These are phyloP conservation scores for Naganishia albida DNA, from an alignment of 1,284 basidiomycete genomes.

Conservation along the genomic window DNA sequence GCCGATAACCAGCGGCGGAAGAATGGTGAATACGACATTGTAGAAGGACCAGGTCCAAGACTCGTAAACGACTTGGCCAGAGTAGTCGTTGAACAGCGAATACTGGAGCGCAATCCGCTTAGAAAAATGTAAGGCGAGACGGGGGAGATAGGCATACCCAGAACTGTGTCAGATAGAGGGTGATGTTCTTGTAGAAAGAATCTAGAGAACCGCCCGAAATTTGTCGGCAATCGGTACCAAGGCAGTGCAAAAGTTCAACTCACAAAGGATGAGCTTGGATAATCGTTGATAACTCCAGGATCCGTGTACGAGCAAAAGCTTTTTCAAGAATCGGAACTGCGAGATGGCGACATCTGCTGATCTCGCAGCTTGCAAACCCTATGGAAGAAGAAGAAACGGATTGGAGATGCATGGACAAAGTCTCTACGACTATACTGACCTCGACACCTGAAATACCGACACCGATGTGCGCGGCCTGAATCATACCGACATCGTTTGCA, in stretches of 20 bases:
- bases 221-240: slow-evolving; percentile 5
- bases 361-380: slow-evolving; percentile 95
- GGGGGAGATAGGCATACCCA: slow-evolving; percentile 64
- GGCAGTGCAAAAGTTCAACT: slow-evolving; percentile 49
- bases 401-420: neutral
- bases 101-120: slow-evolving; percentile 60
- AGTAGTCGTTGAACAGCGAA: slow-evolving; percentile 98
- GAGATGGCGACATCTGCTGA: slow-evolving; percentile 97
- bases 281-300: slow-evolving; percentile 96
- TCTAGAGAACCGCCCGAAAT: slow-evolving; percentile 57
- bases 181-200: slow-evolving; percentile 96
- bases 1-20: slow-evolving; percentile 96
- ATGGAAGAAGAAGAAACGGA: neutral
- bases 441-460: slow-evolving; percentile 98
- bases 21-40: slow-evolving; percentile 89
- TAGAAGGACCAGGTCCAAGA: slow-evolving; percentile 96
- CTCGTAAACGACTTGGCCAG: slow-evolving; percentile 96
- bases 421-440: slow-evolving; percentile 53
- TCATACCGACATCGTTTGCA: slow-evolving; percentile 64
- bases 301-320: slow-evolving; percentile 93
- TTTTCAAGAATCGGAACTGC: slow-evolving; percentile 96
- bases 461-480: slow-evolving; percentile 68
- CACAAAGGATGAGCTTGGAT: slow-evolving; percentile 92
- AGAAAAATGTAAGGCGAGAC: too few relatives aligned
- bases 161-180: slow-evolving; percentile 95